Evolutionary conservation across 1,284 basidiomycete genomes (phyloP).

Genomic region (Malassezia nana): DNA sequence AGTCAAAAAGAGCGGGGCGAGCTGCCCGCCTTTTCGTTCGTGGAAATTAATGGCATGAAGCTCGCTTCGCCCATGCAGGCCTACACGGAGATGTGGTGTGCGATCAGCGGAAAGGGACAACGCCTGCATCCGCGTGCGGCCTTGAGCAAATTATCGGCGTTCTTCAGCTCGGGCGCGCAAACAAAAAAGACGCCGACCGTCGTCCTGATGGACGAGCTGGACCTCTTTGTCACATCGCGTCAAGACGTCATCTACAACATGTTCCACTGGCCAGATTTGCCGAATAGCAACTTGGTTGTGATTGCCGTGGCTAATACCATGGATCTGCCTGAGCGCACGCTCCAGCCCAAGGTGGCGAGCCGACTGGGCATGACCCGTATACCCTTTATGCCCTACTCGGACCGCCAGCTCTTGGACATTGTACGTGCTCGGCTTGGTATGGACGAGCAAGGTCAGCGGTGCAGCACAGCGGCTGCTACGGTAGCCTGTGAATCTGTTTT

Average conservation of each 20-base stretch:
- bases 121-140: constrained; percentile 34
- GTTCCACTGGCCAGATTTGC: constrained; percentile 95
- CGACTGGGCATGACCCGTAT: constrained; percentile 90
- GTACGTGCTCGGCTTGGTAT: constrained; percentile 64
- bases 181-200: constrained; percentile 56
- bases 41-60: constrained; percentile 94
- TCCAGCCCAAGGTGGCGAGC: constrained; percentile 83
- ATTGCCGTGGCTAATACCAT: constrained; percentile 97
- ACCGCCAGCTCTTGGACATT: constrained; percentile 70
- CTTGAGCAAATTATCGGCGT: constrained; percentile 23
- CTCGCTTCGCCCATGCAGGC: constrained; percentile 38
- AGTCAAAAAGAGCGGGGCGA: constrained; percentile 55
- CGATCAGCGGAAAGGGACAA: constrained; percentile 25
- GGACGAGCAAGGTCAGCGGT: constrained; percentile 15
- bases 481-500: constrained; percentile 58
- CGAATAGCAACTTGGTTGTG: constrained; percentile 76
- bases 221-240: constrained; percentile 86
- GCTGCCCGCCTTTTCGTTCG: constrained; percentile 83
- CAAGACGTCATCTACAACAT: constrained; percentile 99
- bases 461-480: constrained; percentile 19
- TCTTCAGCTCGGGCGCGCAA: constrained; percentile 24
- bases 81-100: constrained; percentile 41
- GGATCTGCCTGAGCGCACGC: constrained; percentile 87
- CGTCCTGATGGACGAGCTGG: constrained; percentile 94
- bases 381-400: constrained; percentile 84